Conservation (phyloP, 176 grass and related monocot genomes). For the Hordeum marinum region DNA sequence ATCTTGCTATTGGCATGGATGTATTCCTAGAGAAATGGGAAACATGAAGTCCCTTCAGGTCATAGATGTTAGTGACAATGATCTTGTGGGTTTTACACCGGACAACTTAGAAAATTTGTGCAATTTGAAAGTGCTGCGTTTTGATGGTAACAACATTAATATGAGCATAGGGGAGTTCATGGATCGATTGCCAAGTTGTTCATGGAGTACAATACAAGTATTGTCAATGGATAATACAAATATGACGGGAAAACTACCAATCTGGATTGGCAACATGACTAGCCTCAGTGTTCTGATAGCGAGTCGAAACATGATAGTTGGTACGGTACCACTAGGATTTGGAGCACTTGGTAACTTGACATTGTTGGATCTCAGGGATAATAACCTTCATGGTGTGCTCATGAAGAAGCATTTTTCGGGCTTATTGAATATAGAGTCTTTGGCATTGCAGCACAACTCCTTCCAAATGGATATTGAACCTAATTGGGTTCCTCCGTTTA, state of each 20-base stretch:
- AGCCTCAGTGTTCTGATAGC: background rate
- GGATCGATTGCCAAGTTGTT: background rate
- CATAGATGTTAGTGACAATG: background rate
- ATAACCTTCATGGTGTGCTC: background rate
- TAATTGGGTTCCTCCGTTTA: conserved; percentile 23
- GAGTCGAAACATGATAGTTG: background rate
- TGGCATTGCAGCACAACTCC: background rate
- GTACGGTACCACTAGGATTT: background rate
- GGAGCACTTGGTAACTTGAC: background rate
- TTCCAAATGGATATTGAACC: background rate
- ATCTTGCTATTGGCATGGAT: background rate
- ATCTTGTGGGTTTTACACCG: background rate
- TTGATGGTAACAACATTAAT: background rate
- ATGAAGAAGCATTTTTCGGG: background rate
- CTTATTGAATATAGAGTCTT: background rate
- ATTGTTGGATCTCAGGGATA: background rate
- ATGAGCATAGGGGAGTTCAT: background rate
- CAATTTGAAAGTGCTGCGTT: accelerated
- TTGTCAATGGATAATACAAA: background rate
- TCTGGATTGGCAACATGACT: background rate
- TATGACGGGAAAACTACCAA: background rate
- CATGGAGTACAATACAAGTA: background rate
- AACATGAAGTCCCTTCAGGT: background rate
- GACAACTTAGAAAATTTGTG: background rate
- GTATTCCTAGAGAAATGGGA: background rate